Evolutionary conservation across 352 stramenopile genomes (phyloP), one percentile per base, ranked within the genome.

Genomic region (Globisporangium polare): DNA sequence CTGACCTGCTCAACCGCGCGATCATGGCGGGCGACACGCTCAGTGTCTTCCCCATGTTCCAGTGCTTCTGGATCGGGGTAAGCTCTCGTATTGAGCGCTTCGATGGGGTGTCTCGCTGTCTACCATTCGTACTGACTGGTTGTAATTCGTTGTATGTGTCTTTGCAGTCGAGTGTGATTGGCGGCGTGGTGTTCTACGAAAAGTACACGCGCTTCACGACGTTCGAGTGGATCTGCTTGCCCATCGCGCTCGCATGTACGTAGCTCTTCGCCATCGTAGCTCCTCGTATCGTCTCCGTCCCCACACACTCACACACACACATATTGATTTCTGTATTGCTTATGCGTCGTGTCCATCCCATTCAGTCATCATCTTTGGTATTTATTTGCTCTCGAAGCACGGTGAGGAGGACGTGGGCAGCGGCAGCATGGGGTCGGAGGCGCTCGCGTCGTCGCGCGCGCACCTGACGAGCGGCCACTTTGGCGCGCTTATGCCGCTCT

Each of bases 61-160:
- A 94, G 73, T 94, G 85, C 69, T 92, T 94, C 53, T 94, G 85
- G 83, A 94, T 94, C 62, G 82, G 85, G 18, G 85, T 94, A 61
- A 54, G 83, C 83, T 45, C 45, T 35, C 54, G 10, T 7, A 47
- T 58, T 22, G 37, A 39, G 22, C 24, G 15, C 27, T 50, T 54
- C n/a, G 29, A 33, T 33, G 29, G 17, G 15, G 6, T 35, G 7
- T 37, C n/a, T 24, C 8, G 12, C 1, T 31, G 18, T 4, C 18
- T 43, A 45, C 17, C 18, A 13, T 17, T 47, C 9, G 37, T 42
- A 55, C 53, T 72, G 46, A 74, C 51, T 42, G 42, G 22, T 31
- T 54, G 27, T 45, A 20, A 50, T 45, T 54, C 7, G 27, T 60
- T 15, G 66, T 17, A 66, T 60, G n/a, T 24, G 18, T 54, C 9